Conservation (phyloP, 1,139 yeast genomes). For the Candida gigantensis region DNA sequence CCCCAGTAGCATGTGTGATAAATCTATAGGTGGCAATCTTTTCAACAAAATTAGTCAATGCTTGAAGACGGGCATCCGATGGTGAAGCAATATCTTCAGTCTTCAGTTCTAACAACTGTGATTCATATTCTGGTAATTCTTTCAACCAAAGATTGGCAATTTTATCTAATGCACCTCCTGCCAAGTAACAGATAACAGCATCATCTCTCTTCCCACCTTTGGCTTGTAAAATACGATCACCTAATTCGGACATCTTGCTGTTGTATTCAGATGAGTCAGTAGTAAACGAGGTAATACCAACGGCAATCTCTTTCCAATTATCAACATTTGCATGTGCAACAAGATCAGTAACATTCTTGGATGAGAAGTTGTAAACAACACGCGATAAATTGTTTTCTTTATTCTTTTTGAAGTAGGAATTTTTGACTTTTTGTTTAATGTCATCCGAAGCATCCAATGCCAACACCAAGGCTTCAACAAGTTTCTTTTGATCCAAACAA, state of each 20-base stretch:
- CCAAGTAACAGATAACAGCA: conserved; percentile 77
- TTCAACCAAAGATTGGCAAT: conserved; percentile 81
- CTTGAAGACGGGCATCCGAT: conserved; percentile 82
- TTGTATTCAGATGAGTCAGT: conserved; percentile 49
- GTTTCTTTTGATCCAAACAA: conserved; percentile 62
- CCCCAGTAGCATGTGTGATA: conserved; percentile 42
- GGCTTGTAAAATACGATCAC: conserved; percentile 58
- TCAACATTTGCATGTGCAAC: conserved; percentile 74
- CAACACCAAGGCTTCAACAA: conserved; percentile 79
- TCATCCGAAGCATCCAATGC: conserved; percentile 71
- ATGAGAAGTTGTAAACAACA: conserved; percentile 65
- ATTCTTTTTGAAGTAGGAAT: conserved; percentile 65
- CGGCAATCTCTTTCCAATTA: conserved; percentile 85
- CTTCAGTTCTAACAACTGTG: conserved; percentile 44
- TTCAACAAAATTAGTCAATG: conserved; percentile 79
- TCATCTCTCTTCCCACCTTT: conserved; percentile 49
- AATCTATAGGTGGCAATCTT: conserved; percentile 78
- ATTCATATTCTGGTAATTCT: conserved; percentile 67
- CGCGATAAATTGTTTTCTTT: conserved; percentile 67
- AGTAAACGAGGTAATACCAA: conserved; percentile 62
- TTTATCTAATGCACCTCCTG: conserved; percentile 80
- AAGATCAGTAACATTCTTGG: conserved; percentile 65
- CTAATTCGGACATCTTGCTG: conserved; percentile 62
- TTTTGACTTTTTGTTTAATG: conserved; percentile 66
- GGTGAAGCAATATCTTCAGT: conserved; percentile 51